phyloP scores from a whole-genome alignment of 805 yeast species.

The Candida piceae region DNA sequence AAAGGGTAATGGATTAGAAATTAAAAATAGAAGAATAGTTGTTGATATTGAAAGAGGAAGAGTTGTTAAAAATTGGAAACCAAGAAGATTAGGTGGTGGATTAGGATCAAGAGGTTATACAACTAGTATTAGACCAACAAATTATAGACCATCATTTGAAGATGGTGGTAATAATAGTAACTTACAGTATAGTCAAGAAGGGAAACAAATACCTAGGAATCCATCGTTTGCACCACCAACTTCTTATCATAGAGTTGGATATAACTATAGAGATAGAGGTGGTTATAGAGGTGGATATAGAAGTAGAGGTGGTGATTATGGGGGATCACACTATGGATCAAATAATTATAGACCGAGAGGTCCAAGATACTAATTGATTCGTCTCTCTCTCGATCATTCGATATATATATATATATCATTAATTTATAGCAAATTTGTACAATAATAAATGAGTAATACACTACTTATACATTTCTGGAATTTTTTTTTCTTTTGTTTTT shows the following conservation, averaged over 20 bases:
- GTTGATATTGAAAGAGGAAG: constrained; percentile 74
- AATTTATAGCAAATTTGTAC: too few relatives aligned
- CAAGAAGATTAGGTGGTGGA: constrained; percentile 84
- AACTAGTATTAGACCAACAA: constrained; percentile 1
- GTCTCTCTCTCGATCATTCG: too few relatives aligned
- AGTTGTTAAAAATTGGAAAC: constrained; percentile 60
- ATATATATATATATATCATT: too few relatives aligned
- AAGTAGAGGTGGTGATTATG: constrained; percentile 3
- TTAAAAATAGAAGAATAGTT: constrained; percentile 51
- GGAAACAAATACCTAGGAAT: constrained; percentile 2
- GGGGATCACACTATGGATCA: too few relatives aligned
- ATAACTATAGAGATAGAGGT: constrained; percentile 4
- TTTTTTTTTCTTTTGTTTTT: too few relatives aligned
- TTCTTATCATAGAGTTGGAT: constrained; percentile 6
- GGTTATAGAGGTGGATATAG: constrained; percentile 2
- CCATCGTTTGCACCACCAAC: constrained; percentile 18
- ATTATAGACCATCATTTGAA: constrained; percentile 1
- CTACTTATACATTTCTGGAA: too few relatives aligned
- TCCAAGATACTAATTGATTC: constrained; percentile 3
- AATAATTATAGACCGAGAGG: constrained; percentile 3
- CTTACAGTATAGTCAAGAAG: neutral
- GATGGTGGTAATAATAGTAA: too few relatives aligned
- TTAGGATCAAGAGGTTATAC: constrained; percentile 57
- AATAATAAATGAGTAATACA: too few relatives aligned
- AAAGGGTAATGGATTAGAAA: constrained; percentile 47